phyloP scores from a whole-genome alignment of 78 protist genomes.

The Ministeria vibrans region DNA sequence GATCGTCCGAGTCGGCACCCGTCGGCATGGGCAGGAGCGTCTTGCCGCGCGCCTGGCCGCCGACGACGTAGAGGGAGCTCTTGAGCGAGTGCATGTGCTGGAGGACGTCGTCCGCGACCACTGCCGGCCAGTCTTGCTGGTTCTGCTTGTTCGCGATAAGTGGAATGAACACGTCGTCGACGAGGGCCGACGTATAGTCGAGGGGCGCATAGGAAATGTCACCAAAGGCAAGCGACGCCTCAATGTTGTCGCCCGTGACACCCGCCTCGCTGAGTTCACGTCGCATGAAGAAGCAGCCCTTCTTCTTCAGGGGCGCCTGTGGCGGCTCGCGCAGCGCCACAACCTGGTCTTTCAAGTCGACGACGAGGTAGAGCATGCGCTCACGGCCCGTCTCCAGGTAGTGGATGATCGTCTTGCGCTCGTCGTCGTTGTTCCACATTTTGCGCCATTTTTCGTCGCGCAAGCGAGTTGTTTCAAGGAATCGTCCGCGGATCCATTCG shows the following conservation, averaged over 20 bases:
- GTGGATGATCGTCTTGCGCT: background rate
- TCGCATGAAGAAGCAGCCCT: background rate
- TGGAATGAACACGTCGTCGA: conserved; percentile 21
- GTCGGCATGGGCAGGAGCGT: conserved; percentile 55
- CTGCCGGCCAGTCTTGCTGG: conserved; percentile 14
- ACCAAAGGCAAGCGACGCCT: background rate
- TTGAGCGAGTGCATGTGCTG: background rate
- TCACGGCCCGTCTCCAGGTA: background rate
- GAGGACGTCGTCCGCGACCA: conserved; percentile 19
- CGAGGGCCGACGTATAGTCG: background rate
- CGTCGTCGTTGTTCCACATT: background rate
- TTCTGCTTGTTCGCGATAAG: background rate
- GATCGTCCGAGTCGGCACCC: conserved; percentile 21
- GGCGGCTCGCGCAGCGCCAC: background rate
- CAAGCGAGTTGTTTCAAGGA: background rate
- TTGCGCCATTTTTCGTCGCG: background rate
- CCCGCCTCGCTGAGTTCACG: background rate
- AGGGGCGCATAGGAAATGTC: conserved; percentile 21
- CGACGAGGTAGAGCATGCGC: background rate
- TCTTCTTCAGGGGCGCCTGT: background rate
- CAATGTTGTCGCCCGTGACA: background rate
- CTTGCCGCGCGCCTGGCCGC: conserved; percentile 33
- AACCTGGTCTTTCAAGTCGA: background rate
- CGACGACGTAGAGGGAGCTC: background rate
- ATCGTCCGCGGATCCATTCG: background rate